Base-by-base conservation (phyloP, 441 rosid species). In the Mallotus japonicus region DNA sequence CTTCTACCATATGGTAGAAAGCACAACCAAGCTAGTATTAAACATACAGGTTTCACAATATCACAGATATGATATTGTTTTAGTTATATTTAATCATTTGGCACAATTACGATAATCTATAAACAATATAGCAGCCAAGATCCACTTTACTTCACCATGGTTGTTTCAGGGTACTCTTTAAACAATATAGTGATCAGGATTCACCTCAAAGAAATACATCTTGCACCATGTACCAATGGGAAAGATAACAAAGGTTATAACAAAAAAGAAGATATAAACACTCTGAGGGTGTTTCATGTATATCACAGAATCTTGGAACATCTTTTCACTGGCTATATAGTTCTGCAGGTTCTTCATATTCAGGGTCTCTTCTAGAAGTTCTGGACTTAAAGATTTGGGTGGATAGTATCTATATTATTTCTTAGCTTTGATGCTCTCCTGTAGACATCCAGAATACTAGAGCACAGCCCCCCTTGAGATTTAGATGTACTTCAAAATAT, bases 311-410 rank as follows among this genome's bases (percentile, higher is more conserved):
- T 59, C 66, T 60, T 61, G 15, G 19, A 32, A 32, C 50, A 47
- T 17, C 12, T 47, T 20, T 47, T 56, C 22, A 24, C 24, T 42
- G 4, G 13, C 22, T 60, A 59, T 44, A 40, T 47, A 70, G 46
- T 58, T 7, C 19, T 58, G 55, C 65, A 58, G 24, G 22, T 42
- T 28, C 15, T 70, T 28, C 65, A 20, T 56, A 19, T 57, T 44
- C 65, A 70, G 59, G 58, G 32, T 32, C 59, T 9, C 61, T 67
- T 17, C 12, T 6, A 28, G 53, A 71, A 9, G 28, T 19, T 71
- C n/a, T 60, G 47, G 57, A 71, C 49, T 47, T 19, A 58, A 49
- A 10, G 6, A 59, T 47, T 16, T 67, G 8, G 15, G n/a, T 17
- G 22, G 22, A 57, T 4, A 10, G 15, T 13, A 47, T 20, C 32